Evolutionary conservation across 1,284 basidiomycete species (phyloP).

Genomic region (Rhizoctonia solani): DNA sequence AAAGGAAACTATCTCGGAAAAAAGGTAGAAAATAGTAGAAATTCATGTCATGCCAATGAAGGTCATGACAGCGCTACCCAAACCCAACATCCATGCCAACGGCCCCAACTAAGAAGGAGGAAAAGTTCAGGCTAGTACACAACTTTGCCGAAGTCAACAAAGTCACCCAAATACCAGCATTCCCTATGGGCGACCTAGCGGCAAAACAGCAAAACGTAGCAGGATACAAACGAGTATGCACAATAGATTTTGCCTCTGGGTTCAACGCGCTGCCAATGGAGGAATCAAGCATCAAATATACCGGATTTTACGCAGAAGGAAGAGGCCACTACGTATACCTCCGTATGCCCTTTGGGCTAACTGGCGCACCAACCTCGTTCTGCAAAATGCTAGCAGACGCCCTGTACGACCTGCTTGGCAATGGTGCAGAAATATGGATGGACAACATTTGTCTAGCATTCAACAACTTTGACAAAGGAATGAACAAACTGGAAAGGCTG

Average conservation of each 20-base stretch:
- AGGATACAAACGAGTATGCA: constrained; percentile 45
- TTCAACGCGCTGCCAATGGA: constrained; percentile 47
- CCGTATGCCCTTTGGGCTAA: constrained; percentile 51
- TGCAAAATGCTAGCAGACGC: constrained; percentile 48
- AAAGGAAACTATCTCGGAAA: no score
- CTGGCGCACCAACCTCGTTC: constrained; percentile 50
- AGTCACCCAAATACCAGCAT: constrained; percentile 45
- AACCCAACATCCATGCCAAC: neutral
- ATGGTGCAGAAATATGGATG: constrained; percentile 51
- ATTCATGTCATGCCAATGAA: no score
- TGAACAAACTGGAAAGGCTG: constrained; percentile 41
- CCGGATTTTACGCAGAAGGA: constrained; percentile 50
- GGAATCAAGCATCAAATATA: constrained; percentile 45
- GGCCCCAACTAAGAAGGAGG: neutral
- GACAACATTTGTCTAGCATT: constrained; percentile 46
- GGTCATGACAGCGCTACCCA: no score
- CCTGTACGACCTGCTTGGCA: constrained; percentile 49
- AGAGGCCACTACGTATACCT: constrained; percentile 48
- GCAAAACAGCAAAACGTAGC: constrained; percentile 46
- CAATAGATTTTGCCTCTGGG: constrained; percentile 48
- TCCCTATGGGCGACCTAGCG: constrained; percentile 48
- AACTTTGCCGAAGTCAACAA: constrained; percentile 48
- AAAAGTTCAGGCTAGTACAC: constrained; percentile 48
- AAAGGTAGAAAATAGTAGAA: no score
- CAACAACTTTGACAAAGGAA: constrained; percentile 42